Conservation (phyloP, 805 yeast genomes). For the Lipomyces mesembrius region DNA sequence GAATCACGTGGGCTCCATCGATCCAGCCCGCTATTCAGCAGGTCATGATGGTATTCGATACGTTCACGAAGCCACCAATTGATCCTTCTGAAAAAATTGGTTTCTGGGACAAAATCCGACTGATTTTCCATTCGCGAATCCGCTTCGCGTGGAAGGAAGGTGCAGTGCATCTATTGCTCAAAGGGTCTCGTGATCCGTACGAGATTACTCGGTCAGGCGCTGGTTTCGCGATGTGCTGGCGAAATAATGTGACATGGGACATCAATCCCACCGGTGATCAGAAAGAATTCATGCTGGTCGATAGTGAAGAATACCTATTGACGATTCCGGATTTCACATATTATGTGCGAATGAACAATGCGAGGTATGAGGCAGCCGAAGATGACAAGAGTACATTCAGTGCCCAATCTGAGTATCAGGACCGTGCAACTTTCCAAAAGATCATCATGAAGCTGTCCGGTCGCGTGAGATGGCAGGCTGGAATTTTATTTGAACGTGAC, state of each 20-base stretch:
- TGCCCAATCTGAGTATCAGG: conserved; percentile 38
- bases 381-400: conserved; percentile 33
- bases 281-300: conserved; percentile 64
- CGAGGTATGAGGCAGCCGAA: conserved; percentile 31
- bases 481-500: conserved; percentile 73
- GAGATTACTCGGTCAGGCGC: conserved; percentile 65
- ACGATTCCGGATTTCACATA: conserved; percentile 70
- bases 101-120: conserved; percentile 88
- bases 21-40: conserved; percentile 85
- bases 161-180: conserved; percentile 47
- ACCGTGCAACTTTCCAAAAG: conserved; percentile 47
- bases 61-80: conserved; percentile 84
- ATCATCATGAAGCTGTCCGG: conserved; percentile 66
- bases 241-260: conserved; percentile 60
- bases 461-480: conserved; percentile 75
- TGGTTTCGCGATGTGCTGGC: conserved; percentile 79
- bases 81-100: conserved; percentile 87
- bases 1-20: conserved; percentile 83
- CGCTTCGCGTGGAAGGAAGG: conserved; percentile 51
- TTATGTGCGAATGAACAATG: conserved; percentile 50
- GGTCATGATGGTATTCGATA: conserved; percentile 74
- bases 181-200: conserved; percentile 76
- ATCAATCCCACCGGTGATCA: conserved; percentile 74
- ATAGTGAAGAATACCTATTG: conserved; percentile 65
- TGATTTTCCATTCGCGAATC: conserved; percentile 74